Evolutionary conservation across 1,139 yeast species (phyloP), one percentile per base, ranked within the genome.

Genomic region (Sugiyamaella japonica): DNA sequence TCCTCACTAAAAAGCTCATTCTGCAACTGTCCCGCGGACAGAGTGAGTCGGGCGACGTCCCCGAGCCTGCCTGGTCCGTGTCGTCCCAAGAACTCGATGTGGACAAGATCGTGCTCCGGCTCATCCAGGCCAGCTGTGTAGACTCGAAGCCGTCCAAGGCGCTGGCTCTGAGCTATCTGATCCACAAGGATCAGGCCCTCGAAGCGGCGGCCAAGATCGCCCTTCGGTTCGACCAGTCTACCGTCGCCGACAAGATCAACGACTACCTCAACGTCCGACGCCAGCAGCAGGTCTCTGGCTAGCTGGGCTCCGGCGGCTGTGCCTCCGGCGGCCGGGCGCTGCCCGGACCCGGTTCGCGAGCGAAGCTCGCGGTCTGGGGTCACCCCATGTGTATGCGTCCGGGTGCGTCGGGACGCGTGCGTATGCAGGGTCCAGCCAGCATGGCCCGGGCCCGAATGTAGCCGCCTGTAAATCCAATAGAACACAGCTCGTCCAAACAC

Each of bases 141-240:
- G 86, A 84, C 34, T 81, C 83, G 48, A 80, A 83, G 56, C 70
- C 80, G 43, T 79, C 79, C 54, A 85, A 85, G 68, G 95, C 96
- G 0, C 75, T 82, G 60, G 85, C 86, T 39, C 70, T 93, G 46
- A 90, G 84, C 4, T 79, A 77, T 61, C 81, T 87, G 66, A 76
- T 93, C 63, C 81, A 83, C 63, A 85, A 84, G 59, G 91, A 86
- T 59, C 83, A 86, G 62, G 96, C 96, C 5, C 73, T 91, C 59
- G 80, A 79, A 56, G 97, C 97, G 0, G 97, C 97, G 1, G 75
- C 81, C 23, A 86, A 86, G 70, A 87, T 93, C 56, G 89, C 96
- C 0, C 87, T 87, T 63, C 80, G 96, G 62, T 82, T 87, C 65
- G 90, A 86, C 53, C 77, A 85, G 67, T 72, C 78, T 39, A 75